phyloP scores from a whole-genome alignment of 768 basidiomycete species.

The Lactarius vividus region DNA sequence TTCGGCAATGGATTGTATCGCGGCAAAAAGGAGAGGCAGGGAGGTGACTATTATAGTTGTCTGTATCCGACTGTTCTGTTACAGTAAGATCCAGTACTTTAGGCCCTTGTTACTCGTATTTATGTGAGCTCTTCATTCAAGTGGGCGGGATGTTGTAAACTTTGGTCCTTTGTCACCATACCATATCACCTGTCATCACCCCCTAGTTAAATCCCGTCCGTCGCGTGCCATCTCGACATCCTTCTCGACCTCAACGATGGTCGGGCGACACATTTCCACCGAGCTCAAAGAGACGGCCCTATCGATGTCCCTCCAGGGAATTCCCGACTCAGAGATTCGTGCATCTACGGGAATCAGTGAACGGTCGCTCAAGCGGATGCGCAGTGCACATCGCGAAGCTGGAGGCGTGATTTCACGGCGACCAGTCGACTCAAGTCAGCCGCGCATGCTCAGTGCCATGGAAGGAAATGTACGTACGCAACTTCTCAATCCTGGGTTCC shows the following conservation, averaged over 20 bases:
- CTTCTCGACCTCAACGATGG: neutral
- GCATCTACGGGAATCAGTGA: neutral
- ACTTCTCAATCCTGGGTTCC: neutral
- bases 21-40: constrained; percentile 9
- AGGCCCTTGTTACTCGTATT: too few species aligned
- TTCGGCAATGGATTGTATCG: constrained; percentile 79
- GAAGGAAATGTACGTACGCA: neutral
- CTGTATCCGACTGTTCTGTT: neutral
- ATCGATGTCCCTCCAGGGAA: neutral
- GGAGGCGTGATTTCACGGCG: neutral
- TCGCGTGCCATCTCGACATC: neutral
- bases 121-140: too few species aligned
- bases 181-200: too few species aligned
- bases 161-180: too few species aligned
- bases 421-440: neutral
- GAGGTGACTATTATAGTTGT: neutral
- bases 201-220: too few species aligned
- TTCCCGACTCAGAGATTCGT: neutral
- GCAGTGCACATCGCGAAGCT: neutral
- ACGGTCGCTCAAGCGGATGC: neutral
- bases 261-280: neutral
- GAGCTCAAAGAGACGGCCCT: neutral
- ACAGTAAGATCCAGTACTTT: neutral
- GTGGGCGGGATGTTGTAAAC: too few species aligned
- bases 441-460: neutral